Base-by-base conservation (phyloP, 2,329 filamentous ascomycete species). In the Fonsecaea multimorphosa region DNA sequence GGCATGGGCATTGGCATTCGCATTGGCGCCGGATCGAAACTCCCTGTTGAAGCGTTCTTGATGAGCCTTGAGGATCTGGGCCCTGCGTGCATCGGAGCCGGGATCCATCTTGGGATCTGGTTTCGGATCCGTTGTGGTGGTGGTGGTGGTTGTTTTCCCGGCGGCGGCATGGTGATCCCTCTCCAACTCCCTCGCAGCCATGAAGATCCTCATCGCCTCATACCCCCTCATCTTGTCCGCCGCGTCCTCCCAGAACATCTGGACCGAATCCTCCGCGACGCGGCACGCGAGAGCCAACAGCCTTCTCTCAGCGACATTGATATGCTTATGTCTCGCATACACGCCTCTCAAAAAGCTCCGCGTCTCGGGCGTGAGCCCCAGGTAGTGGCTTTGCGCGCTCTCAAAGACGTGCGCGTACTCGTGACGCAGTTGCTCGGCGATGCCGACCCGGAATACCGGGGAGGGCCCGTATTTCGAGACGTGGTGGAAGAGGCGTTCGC, bases 401-500 rank as follows among this genome's bases (percentile, higher is more conserved):
- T 67, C 56, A 44, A 69, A 60, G 14, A 69, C 64, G 32, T 46
- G 55, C 7, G 27, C 32, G 57, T 61, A 69, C 19, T 64, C 38
- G 51, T 27, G 64, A 9, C 53, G 54, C 32, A 64, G 53, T 4
- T 65, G 52, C 36, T 65, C 36, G 14, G 55, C 59, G 44, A 69
- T 67, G 12, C 67, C 67, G 11, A 44, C 51, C 4, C 67, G 54
- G 24, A 69, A 61, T 56, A 69, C 60, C 2, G 67, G 67, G 11
- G 64, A 59, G 16, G 67, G 67, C n/a, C 67, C 67, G 36, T 66
- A 69, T 29, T 59, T 65, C 4, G 55, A 58, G 14, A 69, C 53
- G 34, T 69, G 65, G 38, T 69, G 67, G 57, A 69, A 69, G 7
- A 69, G 62, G 9, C 67, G 65, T 1, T 61, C 60, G 31, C 67